phyloP scores from a whole-genome alignment of 2,329 filamentous ascomycete genomes.

The Aspergillus sp. region DNA sequence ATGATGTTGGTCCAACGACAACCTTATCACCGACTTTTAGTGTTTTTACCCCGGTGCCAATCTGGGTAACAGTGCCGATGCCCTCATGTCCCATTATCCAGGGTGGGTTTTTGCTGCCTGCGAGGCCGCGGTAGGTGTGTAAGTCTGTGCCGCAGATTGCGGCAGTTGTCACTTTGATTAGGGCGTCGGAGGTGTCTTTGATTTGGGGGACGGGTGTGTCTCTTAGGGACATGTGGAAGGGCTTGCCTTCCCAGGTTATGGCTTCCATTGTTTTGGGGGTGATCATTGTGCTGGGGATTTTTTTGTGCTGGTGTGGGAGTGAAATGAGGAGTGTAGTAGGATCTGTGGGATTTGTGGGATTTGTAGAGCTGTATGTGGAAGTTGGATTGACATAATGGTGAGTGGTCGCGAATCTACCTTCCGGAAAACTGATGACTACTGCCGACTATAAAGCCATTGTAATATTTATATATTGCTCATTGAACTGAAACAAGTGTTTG shows the following conservation, averaged over 20 bases:
- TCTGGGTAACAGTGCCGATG: conserved; percentile 46
- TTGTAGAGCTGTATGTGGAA: too few relatives aligned
- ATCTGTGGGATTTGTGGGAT: too few relatives aligned
- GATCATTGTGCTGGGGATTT: neutral
- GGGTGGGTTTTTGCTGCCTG: conserved; percentile 49
- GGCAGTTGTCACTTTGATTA: conserved; percentile 62
- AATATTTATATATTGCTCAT: too few relatives aligned
- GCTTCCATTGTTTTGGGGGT: conserved; percentile 59
- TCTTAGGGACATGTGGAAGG: too few relatives aligned
- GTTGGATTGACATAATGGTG: too few relatives aligned
- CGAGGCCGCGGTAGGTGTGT: conserved; percentile 47
- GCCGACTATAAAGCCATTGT: too few relatives aligned
- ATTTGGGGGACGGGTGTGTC: too few relatives aligned
- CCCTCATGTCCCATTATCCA: conserved; percentile 61
- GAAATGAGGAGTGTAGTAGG: too few relatives aligned
- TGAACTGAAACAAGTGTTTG: too few relatives aligned
- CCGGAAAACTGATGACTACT: too few relatives aligned
- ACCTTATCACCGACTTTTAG: conserved; percentile 60
- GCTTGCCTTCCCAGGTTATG: conserved; percentile 71
- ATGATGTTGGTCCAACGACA: conserved; percentile 75
- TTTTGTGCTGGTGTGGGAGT: too few relatives aligned
- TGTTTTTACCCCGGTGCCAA: conserved; percentile 50
- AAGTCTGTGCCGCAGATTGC: conserved; percentile 58
- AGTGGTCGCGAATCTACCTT: too few relatives aligned
- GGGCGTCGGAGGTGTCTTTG: conserved; percentile 39